Evolutionary conservation across 2,329 filamentous ascomycete genomes (phyloP).

Genomic region (Ceratocystis harringtonii): DNA sequence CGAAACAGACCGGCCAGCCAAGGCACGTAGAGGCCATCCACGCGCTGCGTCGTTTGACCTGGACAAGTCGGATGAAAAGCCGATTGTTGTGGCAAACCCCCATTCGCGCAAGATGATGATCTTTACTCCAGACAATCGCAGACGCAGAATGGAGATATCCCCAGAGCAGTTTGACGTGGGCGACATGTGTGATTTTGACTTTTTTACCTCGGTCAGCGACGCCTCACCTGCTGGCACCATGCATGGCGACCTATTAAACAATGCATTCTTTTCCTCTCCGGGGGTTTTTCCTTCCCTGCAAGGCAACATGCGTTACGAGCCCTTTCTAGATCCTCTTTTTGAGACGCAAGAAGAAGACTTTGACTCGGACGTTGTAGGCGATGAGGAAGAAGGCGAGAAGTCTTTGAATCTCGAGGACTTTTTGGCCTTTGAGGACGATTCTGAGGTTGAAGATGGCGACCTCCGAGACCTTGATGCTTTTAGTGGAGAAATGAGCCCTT

Average conservation of each 20-base stretch:
- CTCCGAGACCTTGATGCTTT: constrained; percentile 26
- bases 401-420: constrained; percentile 56
- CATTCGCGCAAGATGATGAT: constrained; percentile 47
- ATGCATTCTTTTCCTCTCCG: background rate
- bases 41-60: constrained; percentile 41
- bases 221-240: constrained; percentile 56
- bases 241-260: constrained; percentile 52
- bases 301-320: constrained; percentile 54
- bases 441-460: constrained; percentile 36
- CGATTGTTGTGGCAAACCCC: constrained; percentile 43
- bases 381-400: constrained; percentile 50
- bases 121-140: constrained; percentile 37
- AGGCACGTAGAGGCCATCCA: constrained; percentile 32
- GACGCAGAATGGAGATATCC: constrained; percentile 36
- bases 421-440: constrained; percentile 43
- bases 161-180: constrained; percentile 40
- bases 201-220: constrained; percentile 13
- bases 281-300: constrained; percentile 23
- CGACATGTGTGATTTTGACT: constrained; percentile 29
- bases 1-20: constrained; percentile 22
- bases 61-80: constrained; percentile 39
- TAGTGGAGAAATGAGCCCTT: constrained; percentile 35
- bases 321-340: constrained; percentile 41
- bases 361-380: constrained; percentile 33
- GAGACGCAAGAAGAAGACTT: constrained; percentile 37